Evolutionary conservation across 495 filamentous ascomycete species (phyloP).

Genomic region (Hypoxylon fragiforme): DNA sequence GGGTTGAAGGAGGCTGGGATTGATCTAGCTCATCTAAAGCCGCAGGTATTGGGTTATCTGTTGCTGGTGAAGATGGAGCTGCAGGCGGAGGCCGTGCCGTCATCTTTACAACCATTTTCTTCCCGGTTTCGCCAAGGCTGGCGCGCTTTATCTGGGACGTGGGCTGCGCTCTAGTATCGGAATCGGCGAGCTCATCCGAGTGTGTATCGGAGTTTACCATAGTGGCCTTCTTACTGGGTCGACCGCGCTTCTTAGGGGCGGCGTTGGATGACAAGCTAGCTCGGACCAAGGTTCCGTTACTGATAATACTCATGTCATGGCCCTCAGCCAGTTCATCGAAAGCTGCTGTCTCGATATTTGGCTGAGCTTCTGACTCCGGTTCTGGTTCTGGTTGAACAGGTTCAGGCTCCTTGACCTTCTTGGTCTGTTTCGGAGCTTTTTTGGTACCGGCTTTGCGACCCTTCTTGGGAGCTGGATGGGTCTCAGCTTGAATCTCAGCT

Average conservation of each 20-base stretch:
- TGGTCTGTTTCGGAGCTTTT: slow-evolving; percentile 50
- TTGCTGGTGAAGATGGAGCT: slow-evolving; percentile 12
- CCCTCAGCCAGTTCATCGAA: slow-evolving; percentile 41
- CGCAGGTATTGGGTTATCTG: slow-evolving; percentile 38
- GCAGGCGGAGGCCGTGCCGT: slow-evolving; percentile 4
- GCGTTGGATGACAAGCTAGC: slow-evolving; percentile 37
- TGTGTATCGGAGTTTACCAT: slow-evolving; percentile 10
- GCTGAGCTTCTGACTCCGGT: slow-evolving; percentile 33
- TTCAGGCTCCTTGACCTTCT: slow-evolving; percentile 48
- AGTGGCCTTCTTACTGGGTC: slow-evolving; percentile 50
- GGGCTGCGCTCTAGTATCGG: not conserved
- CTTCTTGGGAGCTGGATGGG: slow-evolving; percentile 46
- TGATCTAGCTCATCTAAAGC: slow-evolving; percentile 33
- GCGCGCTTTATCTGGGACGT: slow-evolving; percentile 1
- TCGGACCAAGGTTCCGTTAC: slow-evolving; percentile 50
- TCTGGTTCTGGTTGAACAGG: slow-evolving; percentile 33
- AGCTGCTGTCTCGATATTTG: slow-evolving; percentile 36
- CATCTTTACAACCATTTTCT: slow-evolving; percentile 13
- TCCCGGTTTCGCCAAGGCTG: not conserved
- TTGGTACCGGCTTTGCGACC: slow-evolving; percentile 49
- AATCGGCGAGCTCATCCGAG: slow-evolving; percentile 17
- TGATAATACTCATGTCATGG: slow-evolving; percentile 46
- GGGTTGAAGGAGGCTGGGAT: slow-evolving; percentile 41
- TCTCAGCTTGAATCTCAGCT: slow-evolving; percentile 27
- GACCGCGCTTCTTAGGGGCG: slow-evolving; percentile 51